phyloP scores from a whole-genome alignment of 2,329 filamentous ascomycete species.

The Diaporthe humulicola region DNA sequence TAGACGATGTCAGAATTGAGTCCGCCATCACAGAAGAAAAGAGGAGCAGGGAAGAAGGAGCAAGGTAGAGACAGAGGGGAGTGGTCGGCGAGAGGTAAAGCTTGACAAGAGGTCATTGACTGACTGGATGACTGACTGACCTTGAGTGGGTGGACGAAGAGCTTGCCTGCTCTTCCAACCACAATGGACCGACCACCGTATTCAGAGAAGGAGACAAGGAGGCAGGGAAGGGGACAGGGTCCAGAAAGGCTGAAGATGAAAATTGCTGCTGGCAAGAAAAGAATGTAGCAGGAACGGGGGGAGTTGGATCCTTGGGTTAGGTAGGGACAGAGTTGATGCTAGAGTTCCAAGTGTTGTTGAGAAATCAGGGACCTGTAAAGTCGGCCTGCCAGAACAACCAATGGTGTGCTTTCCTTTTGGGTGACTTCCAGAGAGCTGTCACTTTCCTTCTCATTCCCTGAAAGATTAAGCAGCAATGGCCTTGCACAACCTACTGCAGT shows the following conservation, averaged over 20 bases:
- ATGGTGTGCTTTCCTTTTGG: neutral
- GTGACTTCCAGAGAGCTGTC: neutral
- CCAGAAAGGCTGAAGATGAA: neutral
- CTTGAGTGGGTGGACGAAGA: slow-evolving; percentile 1
- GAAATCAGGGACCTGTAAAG: neutral
- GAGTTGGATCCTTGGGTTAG: neutral
- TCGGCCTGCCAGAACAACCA: neutral
- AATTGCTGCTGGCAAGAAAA: neutral
- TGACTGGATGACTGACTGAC: slow-evolving; percentile 8
- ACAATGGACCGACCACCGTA: neutral
- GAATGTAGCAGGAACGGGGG: neutral
- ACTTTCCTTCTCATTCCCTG: neutral
- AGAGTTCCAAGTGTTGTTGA: neutral
- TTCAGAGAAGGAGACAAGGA: neutral
- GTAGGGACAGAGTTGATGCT: neutral
- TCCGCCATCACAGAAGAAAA: neutral
- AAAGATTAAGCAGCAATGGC: neutral
- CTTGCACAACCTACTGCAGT: neutral
- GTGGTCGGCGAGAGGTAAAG: too few relatives aligned
- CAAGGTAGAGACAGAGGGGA: neutral
- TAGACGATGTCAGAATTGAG: neutral
- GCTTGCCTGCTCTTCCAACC: neutral
- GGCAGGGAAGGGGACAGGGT: neutral
- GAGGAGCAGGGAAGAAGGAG: neutral
- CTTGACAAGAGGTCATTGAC: neutral